phyloP scores from a whole-genome alignment of 176 grass and related monocot species.

The Oryza glumipatula region DNA sequence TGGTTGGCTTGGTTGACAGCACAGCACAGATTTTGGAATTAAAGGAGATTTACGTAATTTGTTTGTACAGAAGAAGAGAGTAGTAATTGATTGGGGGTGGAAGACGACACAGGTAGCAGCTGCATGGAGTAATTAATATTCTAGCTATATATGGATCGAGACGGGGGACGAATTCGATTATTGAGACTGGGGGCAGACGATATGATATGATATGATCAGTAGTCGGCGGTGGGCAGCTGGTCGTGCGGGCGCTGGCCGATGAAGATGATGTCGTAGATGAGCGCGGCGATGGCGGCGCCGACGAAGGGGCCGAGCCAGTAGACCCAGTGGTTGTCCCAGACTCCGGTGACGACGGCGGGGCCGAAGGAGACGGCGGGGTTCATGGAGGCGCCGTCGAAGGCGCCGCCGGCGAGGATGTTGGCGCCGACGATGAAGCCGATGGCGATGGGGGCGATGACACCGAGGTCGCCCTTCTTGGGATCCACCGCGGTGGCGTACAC shows the following conservation, averaged over 20 bases:
- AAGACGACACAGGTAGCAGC: too few relatives aligned
- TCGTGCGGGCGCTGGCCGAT: slow-evolving; percentile 66
- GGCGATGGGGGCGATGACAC: slow-evolving; percentile 64
- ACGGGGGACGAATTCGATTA: too few relatives aligned
- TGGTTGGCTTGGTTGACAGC: too few relatives aligned
- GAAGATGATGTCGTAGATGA: slow-evolving; percentile 72
- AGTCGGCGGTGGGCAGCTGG: slow-evolving; percentile 60
- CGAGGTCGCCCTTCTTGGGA: slow-evolving; percentile 65
- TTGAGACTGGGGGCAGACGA: too few relatives aligned
- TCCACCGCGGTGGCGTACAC: slow-evolving; percentile 80
- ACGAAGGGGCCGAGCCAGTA: slow-evolving; percentile 81
- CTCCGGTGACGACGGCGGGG: slow-evolving; percentile 66
- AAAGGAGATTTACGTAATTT: too few relatives aligned
- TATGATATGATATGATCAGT: slow-evolving; percentile 27
- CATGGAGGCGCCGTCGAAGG: slow-evolving; percentile 84
- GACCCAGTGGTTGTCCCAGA: slow-evolving; percentile 75
- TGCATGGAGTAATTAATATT: too few relatives aligned
- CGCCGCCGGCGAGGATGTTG: slow-evolving; percentile 78
- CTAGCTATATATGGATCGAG: too few relatives aligned
- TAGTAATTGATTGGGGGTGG: too few relatives aligned
- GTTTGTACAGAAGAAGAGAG: too few relatives aligned
- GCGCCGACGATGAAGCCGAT: slow-evolving; percentile 84
- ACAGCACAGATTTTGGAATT: too few relatives aligned
- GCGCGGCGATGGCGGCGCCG: slow-evolving; percentile 70
- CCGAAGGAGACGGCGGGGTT: slow-evolving; percentile 86